A percentile compares a stretch with the other conserved stretches of the same genome.
phyloP scores from a whole-genome alignment of 352 stramenopile species.

The Phytophthora melonis region DNA sequence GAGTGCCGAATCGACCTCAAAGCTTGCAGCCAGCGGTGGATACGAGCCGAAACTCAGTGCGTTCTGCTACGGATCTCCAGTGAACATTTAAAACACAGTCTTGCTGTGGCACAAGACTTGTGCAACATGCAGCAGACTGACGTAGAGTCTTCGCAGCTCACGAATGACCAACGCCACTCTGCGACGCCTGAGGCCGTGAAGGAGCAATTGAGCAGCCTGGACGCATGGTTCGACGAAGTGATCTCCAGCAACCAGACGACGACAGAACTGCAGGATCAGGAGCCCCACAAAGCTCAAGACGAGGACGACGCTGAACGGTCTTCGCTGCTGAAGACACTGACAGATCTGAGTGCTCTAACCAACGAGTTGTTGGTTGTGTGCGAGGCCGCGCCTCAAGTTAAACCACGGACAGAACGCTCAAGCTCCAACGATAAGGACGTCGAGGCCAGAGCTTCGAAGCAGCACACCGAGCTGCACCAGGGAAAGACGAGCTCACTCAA shows the following conservation, averaged over 20 bases:
- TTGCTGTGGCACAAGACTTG: slow-evolving; percentile 13
- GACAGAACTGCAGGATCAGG: neutral
- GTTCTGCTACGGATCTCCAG: slow-evolving; percentile 21
- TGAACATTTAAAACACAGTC: neutral
- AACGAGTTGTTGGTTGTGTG: slow-evolving; percentile 36
- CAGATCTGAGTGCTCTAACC: slow-evolving; percentile 27
- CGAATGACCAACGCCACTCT: neutral
- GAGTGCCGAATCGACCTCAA: slow-evolving; percentile 24
- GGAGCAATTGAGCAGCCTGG: slow-evolving; percentile 56
- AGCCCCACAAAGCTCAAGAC: neutral
- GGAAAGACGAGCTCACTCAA: slow-evolving; percentile 1
- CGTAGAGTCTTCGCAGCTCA: slow-evolving; percentile 18
- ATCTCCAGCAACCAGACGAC: slow-evolving; percentile 34
- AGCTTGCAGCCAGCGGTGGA: slow-evolving; percentile 14
- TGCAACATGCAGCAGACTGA: slow-evolving; percentile 35
- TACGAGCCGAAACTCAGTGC: slow-evolving; percentile 24
- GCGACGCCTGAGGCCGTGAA: slow-evolving; percentile 28
- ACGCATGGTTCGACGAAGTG: slow-evolving; percentile 60
- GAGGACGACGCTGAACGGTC: slow-evolving; percentile 13
- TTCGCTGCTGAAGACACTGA: slow-evolving; percentile 25
- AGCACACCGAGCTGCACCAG: neutral
- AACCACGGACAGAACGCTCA: neutral
- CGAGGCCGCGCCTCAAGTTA: slow-evolving; percentile 3
- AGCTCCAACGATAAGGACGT: neutral
- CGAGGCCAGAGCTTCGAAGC: neutral